Percentiles rank a stretch among this genome's conserved stretches.
These are phyloP conservation scores for Neurospora sp. DNA, from an alignment of 495 filamentous ascomycete genomes.

Conservation along the genomic window DNA sequence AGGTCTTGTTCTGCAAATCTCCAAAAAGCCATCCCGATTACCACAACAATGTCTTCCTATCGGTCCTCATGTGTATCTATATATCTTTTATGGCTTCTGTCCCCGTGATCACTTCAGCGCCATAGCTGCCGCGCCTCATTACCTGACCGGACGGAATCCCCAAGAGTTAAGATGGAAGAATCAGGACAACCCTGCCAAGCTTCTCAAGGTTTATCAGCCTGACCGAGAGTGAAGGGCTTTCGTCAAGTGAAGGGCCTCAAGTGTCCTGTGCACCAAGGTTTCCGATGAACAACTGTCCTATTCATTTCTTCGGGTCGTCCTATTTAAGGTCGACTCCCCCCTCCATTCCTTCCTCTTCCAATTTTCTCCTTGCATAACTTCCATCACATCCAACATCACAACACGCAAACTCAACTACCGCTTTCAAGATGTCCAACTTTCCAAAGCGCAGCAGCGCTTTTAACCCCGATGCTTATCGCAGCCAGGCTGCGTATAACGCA, in stretches of 20 bases:
- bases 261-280: neutral
- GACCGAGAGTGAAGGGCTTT: neutral
- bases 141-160: neutral
- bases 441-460: neutral
- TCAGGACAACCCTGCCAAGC: neutral
- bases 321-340: neutral
- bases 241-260: neutral
- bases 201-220: neutral
- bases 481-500: neutral
- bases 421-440: neutral
- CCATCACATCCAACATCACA: neutral
- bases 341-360: neutral
- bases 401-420: neutral
- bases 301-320: neutral
- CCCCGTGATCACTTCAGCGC: neutral
- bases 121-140: neutral
- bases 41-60: rapidly evolving
- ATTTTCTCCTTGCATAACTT: neutral
- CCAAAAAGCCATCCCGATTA: neutral
- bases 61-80: no score
- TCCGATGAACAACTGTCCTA: neutral
- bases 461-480: neutral
- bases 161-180: neutral
- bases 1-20: no score
- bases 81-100: neutral